These are phyloP conservation scores for Ophiostoma himal-ulmi DNA, from an alignment of 2,329 filamentous ascomycete genomes.

Conservation along the genomic window DNA sequence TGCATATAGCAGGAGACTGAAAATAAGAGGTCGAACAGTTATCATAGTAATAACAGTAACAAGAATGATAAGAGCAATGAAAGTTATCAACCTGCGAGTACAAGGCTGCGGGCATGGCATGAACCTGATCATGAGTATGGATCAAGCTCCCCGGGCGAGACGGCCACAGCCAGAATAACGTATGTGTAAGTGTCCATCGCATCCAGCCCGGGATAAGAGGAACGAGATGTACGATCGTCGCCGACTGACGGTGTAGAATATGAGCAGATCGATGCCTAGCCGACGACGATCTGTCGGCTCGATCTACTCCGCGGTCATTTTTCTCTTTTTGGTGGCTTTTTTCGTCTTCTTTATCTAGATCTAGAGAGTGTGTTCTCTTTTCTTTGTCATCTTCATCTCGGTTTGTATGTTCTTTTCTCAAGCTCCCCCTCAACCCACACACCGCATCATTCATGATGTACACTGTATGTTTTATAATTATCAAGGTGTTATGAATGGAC, in stretches of 20 bases:
- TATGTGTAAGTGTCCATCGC: not conserved
- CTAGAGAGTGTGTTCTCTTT: not conserved
- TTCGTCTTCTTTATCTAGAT: not conserved
- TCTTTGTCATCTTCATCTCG: not conserved
- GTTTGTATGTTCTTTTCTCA: not conserved
- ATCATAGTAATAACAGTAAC: not conserved
- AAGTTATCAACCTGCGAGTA: not conserved
- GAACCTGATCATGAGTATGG: not conserved
- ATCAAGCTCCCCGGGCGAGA: not conserved
- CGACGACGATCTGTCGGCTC: conserved; percentile 2
- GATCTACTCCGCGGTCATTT: not conserved
- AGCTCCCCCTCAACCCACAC: not conserved
- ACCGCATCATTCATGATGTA: not conserved
- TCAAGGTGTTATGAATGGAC: not conserved
- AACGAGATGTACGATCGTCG: not conserved
- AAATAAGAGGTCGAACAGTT: not conserved
- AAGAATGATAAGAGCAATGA: not conserved
- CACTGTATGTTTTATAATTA: not conserved
- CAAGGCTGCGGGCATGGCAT: not conserved
- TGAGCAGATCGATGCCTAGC: not conserved
- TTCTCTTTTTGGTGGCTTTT: not conserved
- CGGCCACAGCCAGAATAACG: not conserved
- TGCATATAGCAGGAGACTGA: not conserved
- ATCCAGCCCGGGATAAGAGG: not conserved
- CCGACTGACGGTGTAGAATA: not conserved